Percentiles rank a stretch among this genome's conserved stretches.
phyloP scores from a whole-genome alignment of 345 rosid species.

The Populus euphratica region DNA sequence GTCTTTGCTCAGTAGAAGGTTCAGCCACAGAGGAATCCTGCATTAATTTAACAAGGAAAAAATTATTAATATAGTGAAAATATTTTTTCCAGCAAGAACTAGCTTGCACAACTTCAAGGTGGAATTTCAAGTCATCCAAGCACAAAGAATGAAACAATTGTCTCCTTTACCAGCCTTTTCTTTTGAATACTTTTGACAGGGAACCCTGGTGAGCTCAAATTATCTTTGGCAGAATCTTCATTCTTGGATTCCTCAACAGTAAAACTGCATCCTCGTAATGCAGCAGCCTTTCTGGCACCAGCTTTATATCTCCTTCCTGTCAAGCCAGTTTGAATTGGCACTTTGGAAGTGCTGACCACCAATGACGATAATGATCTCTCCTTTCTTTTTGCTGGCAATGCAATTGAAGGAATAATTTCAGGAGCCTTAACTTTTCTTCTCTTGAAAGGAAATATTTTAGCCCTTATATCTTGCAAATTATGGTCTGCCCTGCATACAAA shows the following conservation, averaged over 20 bases:
- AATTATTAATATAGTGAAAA: not conserved
- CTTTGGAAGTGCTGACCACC: constrained; percentile 81
- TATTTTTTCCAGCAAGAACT: not conserved
- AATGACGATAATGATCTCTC: constrained; percentile 92
- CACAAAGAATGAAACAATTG: constrained; percentile 11
- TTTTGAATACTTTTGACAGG: constrained; percentile 46
- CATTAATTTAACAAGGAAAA: constrained; percentile 13
- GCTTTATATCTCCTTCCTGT: constrained; percentile 76
- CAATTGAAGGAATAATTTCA: constrained; percentile 49
- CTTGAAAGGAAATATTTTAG: constrained; percentile 76
- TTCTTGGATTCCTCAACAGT: constrained; percentile 50
- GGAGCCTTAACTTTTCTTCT: constrained; percentile 65
- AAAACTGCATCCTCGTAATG: constrained; percentile 42
- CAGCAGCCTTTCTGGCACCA: constrained; percentile 48
- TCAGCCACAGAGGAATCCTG: constrained; percentile 63
- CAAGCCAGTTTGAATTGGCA: constrained; percentile 54
- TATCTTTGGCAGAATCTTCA: constrained; percentile 45
- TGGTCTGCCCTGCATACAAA: constrained; percentile 64
- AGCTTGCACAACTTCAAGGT: constrained; percentile 4
- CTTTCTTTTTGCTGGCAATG: constrained; percentile 77
- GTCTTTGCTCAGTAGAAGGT: constrained; percentile 33
- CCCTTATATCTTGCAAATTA: constrained; percentile 80
- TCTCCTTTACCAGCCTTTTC: constrained; percentile 62
- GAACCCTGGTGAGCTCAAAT: constrained; percentile 67
- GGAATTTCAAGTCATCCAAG: not conserved